Evolutionary conservation across 2,329 filamentous ascomycete genomes (phyloP), one percentile per base, ranked within the genome.

Genomic region (Alternaria metachromatica): DNA sequence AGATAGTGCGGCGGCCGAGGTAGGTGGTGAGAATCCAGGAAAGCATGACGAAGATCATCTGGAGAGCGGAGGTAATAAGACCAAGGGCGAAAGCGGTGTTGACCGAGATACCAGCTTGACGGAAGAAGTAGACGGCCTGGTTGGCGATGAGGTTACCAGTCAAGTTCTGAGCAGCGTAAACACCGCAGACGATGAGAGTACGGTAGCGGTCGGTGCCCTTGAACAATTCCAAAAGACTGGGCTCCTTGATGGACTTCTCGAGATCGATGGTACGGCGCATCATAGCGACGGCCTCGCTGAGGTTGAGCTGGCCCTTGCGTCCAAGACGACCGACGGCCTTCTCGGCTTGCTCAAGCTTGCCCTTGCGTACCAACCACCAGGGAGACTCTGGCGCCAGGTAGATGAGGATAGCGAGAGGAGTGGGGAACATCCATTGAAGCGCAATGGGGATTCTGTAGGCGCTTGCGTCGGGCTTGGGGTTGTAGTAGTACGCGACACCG

Each of bases 21-120:
- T 88, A 90, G 1, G 86, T 85, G 13, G 87, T 90, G 54, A 91
- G 84, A 60, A 90, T 79, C 89, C 89, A 91, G 62, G 88, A 91
- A 45, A 89, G 81, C 85, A 89, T 89, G 76, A 89, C 87, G 64
- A 89, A 84, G 75, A 91, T 78, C 78, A 78, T 82, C 74, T 89
- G 87, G 3, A 91, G 87, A 53, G 84, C 86, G 0, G 89, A 90
- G 55, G 86, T 90, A 77, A 90, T 90, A 26, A 91, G 85, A 77
- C 87, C 87, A 15, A 90, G 82, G 41, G 84, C 85, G 73, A 90
- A 90, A 5, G 89, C 85, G 26, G 81, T 84, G 69, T 89, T 80
- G 5, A 75, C 78, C 2, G 63, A 62, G 69, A 91, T 85, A 58
- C 88, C 88, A 58, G 89, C 89, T 84, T 90, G 85, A 66, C 82